Base-by-base conservation (phyloP, 345 rosid species). In the Rhodomyrtus tomentosa region DNA sequence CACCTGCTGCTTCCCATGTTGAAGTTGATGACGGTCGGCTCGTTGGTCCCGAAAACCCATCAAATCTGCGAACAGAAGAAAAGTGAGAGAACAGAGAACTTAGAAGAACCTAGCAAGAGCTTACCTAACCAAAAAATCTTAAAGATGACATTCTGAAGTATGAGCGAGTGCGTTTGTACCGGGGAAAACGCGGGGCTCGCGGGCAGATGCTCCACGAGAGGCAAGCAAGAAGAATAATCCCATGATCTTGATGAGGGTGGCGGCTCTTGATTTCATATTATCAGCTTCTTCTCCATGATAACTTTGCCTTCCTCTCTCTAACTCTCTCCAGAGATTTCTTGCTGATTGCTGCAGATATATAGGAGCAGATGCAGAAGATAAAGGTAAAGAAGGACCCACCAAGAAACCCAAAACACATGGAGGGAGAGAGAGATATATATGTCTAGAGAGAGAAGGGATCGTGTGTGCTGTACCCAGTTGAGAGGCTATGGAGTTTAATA, bases 141-240 rank as follows among this genome's bases (percentile, higher is more conserved):
- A 5, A 68, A 68, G 25, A 68, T 68, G 79, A 36, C 79, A 18
- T 18, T 68, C 13, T 68, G 45, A 8, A 68, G 45, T 2, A 8
- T 18, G 45, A 8, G 21, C 38, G 14, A 36, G 79, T 8, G 79
- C 32, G 45, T 21, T 9, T 4, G 45, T 68, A 68, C 79, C 79
- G 2, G 42, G 59, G 40, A 55, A 29, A 56, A 56, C 51, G 21
- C 24, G 88, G 49, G 72, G 27, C 36, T 85, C 82, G 40, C 85
- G 85, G 45, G 88, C 84, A 20, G 40, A 87, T 59, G 87, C 51
- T 53, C 50, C 51, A 53, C 50, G 24, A 53, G 82, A 79, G 81
- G 72, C 3, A 8, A 86, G 54, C 82, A 88, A 82, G 81, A 72
- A 82, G 53, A 88, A 80, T 83, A 84, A 85, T 81, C 68, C 55